Conservation (phyloP, 106 monocot genomes). For the Alisma plantagoaquatica region DNA sequence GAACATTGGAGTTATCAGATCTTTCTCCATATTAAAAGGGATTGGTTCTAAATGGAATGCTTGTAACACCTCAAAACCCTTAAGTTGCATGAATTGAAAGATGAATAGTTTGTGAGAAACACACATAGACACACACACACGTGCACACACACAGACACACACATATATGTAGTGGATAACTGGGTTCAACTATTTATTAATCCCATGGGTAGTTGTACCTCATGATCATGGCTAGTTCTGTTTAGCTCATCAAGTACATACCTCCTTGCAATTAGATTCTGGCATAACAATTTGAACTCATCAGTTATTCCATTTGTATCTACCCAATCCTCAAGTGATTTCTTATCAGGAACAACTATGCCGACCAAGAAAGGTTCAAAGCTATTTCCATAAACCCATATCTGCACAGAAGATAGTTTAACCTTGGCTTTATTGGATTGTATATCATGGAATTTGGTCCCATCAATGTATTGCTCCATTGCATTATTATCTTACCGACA, state of each 20-base stretch:
- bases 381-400: constrained; percentile 83
- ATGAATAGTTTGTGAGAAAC: neutral
- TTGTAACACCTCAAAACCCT: constrained; percentile 69
- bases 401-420: no score
- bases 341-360: constrained; percentile 48
- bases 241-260: constrained; percentile 47
- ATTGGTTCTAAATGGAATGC: constrained; percentile 66
- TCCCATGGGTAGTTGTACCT: constrained; percentile 15
- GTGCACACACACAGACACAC: neutral
- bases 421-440: no score
- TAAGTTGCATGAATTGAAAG: constrained; percentile 30
- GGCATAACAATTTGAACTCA: constrained; percentile 39
- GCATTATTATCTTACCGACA: no score
- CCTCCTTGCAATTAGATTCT: constrained; percentile 44
- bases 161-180: neutral
- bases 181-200: neutral
- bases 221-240: constrained; percentile 48
- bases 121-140: neutral
- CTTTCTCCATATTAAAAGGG: constrained; percentile 72
- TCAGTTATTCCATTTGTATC: constrained; percentile 35
- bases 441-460: no score
- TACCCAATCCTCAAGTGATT: constrained; percentile 59
- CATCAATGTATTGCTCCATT: no score
- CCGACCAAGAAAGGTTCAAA: constrained; percentile 69
- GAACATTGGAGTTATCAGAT: constrained; percentile 63